These are phyloP conservation scores for Umbelopsis sp. DNA, from an alignment of 192 early-diverging fungal species.

Conservation along the genomic window DNA sequence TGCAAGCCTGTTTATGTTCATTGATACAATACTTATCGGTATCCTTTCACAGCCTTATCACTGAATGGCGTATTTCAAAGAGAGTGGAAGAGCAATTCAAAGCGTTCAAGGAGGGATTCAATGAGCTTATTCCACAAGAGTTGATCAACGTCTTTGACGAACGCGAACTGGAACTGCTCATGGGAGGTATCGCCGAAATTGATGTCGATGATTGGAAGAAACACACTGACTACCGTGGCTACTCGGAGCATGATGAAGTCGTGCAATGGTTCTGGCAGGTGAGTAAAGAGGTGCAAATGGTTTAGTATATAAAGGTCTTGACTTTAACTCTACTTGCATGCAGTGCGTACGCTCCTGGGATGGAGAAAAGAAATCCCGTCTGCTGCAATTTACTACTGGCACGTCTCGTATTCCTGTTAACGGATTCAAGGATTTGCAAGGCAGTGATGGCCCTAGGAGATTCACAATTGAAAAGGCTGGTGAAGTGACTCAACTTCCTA, in stretches of 20 bases:
- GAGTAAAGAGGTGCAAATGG: background rate
- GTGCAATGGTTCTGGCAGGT: slow-evolving; percentile 97
- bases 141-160: slow-evolving; percentile 96
- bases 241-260: slow-evolving; percentile 95
- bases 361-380: slow-evolving; percentile 88
- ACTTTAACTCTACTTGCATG: background rate
- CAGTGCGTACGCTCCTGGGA: slow-evolving; percentile 84
- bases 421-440: slow-evolving; percentile 98
- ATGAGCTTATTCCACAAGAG: slow-evolving; percentile 95
- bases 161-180: slow-evolving; percentile 94
- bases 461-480: slow-evolving; percentile 97
- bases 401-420: slow-evolving; percentile 98
- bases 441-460: slow-evolving; percentile 91
- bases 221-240: slow-evolving; percentile 96
- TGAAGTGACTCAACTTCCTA: slow-evolving; percentile 83
- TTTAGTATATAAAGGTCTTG: background rate
- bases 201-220: slow-evolving; percentile 99
- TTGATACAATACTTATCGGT: background rate
- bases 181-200: slow-evolving; percentile 96
- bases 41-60: slow-evolving; percentile 55
- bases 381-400: slow-evolving; percentile 97
- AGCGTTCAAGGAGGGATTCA: slow-evolving; percentile 94
- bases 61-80: slow-evolving; percentile 85
- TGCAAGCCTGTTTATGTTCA: background rate
- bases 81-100: slow-evolving; percentile 96